Base-by-base conservation (phyloP, 2,329 filamentous ascomycete species). In the Claviceps maximensis region DNA sequence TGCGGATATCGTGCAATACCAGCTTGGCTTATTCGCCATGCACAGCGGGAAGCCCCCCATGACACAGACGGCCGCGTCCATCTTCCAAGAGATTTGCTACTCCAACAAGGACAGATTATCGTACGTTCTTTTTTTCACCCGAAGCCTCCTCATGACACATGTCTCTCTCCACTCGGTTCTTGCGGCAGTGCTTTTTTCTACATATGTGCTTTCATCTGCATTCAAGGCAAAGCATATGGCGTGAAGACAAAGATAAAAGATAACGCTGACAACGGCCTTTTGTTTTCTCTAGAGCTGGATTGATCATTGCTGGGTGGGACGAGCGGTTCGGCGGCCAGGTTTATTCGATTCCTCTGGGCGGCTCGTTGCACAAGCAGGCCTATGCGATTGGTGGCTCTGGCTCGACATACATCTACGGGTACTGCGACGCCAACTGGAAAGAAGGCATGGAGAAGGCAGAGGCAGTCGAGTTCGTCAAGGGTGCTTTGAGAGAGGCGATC, bases 301-400 rank as follows among this genome's bases (percentile, higher is more conserved):
- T 98, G 65, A 97, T 98, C 68, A 95, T 98, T 67, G 93, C 91
- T n/a, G 93, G 93, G 58, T 97, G 90, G 80, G 93, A 98, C 69
- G 84, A 88, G 66, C 83, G 89, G 67, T 89, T 96, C 69, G 93
- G 93, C 60, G 93, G 93, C 49, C 90, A 97, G 69, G 91, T 98
- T 58, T 98, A 96, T 76, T 93, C 88, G 63, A 96, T 98, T 68
- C 93, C 93, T 3, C 79, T 97, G 42, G 93, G 93, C 62, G 93
- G 93, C 53, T 97, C 93, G 50, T 82, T 98, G 62, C 93, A 98
- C 82, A 96, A 97, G 78, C 90, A 96, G 69, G 69, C 90, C 19
- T 98, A 96, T 67, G 83, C 93, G 45, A 98, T 98, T 64, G 90
- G 89, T 61, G 93, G 93, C 47, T 97, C 91, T 21, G 93, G 93